A percentile compares a stretch with the other conserved stretches of the same genome.
Conservation (phyloP, 2,329 filamentous ascomycete species). For the Penicillium rolfsii region DNA sequence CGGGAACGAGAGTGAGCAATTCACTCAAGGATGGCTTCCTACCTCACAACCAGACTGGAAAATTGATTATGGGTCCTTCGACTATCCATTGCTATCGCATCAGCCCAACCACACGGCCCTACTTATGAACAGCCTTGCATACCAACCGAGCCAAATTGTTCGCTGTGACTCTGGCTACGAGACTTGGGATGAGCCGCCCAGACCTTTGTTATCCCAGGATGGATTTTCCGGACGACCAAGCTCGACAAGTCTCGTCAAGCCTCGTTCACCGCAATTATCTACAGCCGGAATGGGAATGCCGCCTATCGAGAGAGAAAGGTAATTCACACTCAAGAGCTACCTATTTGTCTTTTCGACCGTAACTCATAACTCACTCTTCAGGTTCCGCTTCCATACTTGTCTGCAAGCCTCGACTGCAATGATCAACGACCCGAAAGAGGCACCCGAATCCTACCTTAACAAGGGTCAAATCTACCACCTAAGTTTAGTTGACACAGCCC, state of each 20-base stretch:
- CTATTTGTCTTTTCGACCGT: not conserved
- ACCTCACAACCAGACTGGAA: not conserved
- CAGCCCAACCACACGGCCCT: not conserved
- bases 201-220: not conserved
- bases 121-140: not conserved
- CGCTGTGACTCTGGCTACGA: not conserved
- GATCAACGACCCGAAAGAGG: not conserved
- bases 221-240: not conserved
- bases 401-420: not conserved
- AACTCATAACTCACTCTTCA: not conserved
- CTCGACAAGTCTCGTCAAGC: not conserved
- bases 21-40: not conserved
- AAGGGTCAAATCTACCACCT: conserved; percentile 10
- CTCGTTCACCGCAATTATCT: not conserved
- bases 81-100: not conserved
- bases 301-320: not conserved
- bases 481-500: not conserved
- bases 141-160: not conserved
- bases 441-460: conserved; percentile 10
- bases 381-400: not conserved
- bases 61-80: not conserved
- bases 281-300: not conserved
- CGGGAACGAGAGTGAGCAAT: not conserved
- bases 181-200: not conserved
- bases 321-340: not conserved